phyloP scores from a whole-genome alignment of 768 basidiomycete genomes.

The Serendipita indica region DNA sequence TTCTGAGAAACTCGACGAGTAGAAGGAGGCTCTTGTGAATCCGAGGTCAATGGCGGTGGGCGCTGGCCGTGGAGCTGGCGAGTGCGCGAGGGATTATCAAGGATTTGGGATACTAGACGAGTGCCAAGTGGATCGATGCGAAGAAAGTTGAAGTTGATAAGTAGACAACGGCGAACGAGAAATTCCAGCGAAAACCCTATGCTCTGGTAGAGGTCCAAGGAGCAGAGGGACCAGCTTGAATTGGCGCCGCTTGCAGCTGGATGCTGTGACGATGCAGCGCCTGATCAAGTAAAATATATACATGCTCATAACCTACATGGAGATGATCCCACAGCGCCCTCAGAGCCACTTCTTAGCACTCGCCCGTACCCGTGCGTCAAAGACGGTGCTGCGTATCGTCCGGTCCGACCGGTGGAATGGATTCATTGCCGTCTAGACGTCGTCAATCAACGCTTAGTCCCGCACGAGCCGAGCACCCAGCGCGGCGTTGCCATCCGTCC shows the following conservation, averaged over 20 bases:
- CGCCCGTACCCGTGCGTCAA: constrained; percentile 70
- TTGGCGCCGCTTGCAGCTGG: too few species aligned
- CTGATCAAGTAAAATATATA: too few species aligned
- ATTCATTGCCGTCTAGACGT: constrained; percentile 62
- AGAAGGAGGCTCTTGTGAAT: background rate
- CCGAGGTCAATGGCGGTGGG: background rate
- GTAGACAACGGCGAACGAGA: background rate
- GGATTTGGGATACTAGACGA: background rate
- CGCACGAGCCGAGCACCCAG: constrained; percentile 7
- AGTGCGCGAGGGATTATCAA: background rate
- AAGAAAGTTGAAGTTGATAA: constrained; percentile 4
- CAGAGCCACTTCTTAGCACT: constrained; percentile 81
- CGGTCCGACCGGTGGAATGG: constrained; percentile 94
- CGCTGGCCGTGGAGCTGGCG: background rate
- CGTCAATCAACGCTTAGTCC: background rate
- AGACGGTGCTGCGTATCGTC: constrained; percentile 59
- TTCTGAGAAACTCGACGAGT: background rate
- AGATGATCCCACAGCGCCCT: too few species aligned
- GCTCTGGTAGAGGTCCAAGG: background rate
- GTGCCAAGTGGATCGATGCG: background rate
- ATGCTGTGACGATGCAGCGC: background rate
- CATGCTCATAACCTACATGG: too few species aligned
- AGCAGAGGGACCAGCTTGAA: background rate
- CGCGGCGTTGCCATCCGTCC: background rate
- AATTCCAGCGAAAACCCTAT: background rate